Base-by-base conservation (phyloP, 1,284 basidiomycete genomes). In the Inonotus hispidus region DNA sequence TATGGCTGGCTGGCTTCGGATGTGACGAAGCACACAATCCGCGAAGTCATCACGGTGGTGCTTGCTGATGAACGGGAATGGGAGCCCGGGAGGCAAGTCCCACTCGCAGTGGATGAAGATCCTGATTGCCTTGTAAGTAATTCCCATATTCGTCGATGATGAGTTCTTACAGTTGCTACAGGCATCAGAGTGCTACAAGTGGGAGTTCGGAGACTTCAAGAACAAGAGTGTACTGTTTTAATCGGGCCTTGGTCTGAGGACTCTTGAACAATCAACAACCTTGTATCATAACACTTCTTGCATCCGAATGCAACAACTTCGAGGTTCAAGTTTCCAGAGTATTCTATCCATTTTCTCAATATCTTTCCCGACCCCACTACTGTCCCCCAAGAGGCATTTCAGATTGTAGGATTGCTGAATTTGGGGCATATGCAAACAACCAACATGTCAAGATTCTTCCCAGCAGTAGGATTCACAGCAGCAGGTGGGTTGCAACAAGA, bases 381-480 rank as follows among this genome's bases (percentile, higher is more conserved):
- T 25, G 38, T 43, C 75, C 71, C 46, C 72, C 62, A 54, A 72
- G 75, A 45, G 77, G 67, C n/a, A 59, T 79, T 76, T 85, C 88
- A 92, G 52, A 92, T 67, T 25, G 77, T 77, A 2, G 85, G 84
- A 68, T 88, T 88, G 2, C 79, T 80, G 19, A 80, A 71, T 52
- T 78, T 79, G 50, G 72, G 71, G 57, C 73, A 73, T 65, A 80
- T 76, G 74, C 75, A 84, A 60, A 84, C 84, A 4, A 93, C 67
- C 10, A 98, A 75, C 1, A 95, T 96, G 71, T 99, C 95, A 70
- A 98, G 98, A 65, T 87, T 87, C 74, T 93, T 95, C 1, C 93
- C n/a, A n/a, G n/a, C n/a, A n/a, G n/a, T n/a, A n/a, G n/a, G n/a
- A n/a, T n/a, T n/a, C n/a, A n/a, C n/a, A n/a, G n/a, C n/a, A n/a